phyloP scores from a whole-genome alignment of 179 eudicot genomes.

The Silene vulgaris region DNA sequence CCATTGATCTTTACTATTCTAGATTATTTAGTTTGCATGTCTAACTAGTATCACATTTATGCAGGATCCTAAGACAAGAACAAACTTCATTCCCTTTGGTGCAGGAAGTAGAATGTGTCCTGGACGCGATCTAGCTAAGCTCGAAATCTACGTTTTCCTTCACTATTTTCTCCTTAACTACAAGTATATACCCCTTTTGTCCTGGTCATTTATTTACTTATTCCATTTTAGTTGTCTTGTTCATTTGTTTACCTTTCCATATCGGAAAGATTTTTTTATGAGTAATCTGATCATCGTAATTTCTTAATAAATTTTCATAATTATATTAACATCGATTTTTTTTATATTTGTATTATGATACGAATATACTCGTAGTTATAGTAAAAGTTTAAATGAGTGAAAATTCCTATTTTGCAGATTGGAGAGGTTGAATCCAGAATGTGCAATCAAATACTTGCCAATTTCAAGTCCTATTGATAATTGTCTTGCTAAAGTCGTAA shows the following conservation, averaged over 20 bases:
- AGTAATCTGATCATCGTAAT: no score
- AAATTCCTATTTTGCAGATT: slow-evolving; percentile 17
- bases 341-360: not conserved
- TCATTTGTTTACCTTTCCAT: no score
- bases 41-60: no score
- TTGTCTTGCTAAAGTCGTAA: slow-evolving; percentile 29
- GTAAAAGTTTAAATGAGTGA: not conserved
- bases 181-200: slow-evolving; percentile 11
- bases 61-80: slow-evolving; percentile 46
- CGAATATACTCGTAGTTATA: not conserved
- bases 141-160: slow-evolving; percentile 51
- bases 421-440: slow-evolving; percentile 28
- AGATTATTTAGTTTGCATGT: no score
- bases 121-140: slow-evolving; percentile 59
- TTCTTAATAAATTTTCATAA: not conserved
- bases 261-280: no score
- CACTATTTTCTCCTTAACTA: slow-evolving; percentile 52
- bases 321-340: not conserved
- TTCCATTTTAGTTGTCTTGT: no score
- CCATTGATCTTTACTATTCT: no score
- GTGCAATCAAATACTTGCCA: slow-evolving; percentile 31
- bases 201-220: no score
- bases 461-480: slow-evolving; percentile 33
- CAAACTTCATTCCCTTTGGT: slow-evolving; percentile 51
- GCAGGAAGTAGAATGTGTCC: slow-evolving; percentile 61